phyloP scores from a whole-genome alignment of 2,329 filamentous ascomycete species.

The Madurella mycetomatis region DNA sequence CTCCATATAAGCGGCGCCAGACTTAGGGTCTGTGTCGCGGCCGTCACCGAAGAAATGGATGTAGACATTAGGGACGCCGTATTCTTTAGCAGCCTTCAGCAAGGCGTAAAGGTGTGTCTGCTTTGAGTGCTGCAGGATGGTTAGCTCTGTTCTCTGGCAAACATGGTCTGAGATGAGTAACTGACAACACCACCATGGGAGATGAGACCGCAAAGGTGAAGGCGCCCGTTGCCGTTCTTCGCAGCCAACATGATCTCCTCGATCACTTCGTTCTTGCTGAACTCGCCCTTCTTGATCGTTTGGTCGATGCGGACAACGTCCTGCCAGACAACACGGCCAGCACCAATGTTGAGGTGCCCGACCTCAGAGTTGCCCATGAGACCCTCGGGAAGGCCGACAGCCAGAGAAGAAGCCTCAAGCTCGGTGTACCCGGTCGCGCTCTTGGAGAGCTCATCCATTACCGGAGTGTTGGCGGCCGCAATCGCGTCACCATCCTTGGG shows the following conservation, averaged over 20 bases:
- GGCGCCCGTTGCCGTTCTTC: conserved; percentile 82
- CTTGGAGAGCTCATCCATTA: conserved; percentile 89
- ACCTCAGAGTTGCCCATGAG: conserved; percentile 99
- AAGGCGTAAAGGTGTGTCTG: conserved; percentile 88
- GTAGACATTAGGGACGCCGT: conserved; percentile 83
- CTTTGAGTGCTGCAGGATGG: conserved; percentile 67
- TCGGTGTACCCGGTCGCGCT: conserved; percentile 81
- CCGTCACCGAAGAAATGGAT: conserved; percentile 99
- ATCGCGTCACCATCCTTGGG: conserved; percentile 93
- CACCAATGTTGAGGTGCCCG: conserved; percentile 97
- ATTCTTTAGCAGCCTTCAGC: conserved; percentile 83
- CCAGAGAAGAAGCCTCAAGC: conserved; percentile 92
- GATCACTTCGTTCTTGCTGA: conserved; percentile 73
- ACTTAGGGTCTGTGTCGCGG: conserved; percentile 96
- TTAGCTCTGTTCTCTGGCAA: conserved; percentile 15
- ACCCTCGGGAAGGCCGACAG: conserved; percentile 91
- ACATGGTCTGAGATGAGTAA: background rate
- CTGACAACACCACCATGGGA: conserved; percentile 85
- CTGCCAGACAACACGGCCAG: conserved; percentile 96
- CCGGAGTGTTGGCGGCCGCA: conserved; percentile 83
- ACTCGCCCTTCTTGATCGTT: conserved; percentile 78
- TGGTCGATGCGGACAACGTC: conserved; percentile 95
- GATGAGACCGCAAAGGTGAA: conserved; percentile 88
- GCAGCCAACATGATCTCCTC: conserved; percentile 71
- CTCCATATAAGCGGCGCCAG: conserved; percentile 80